Base-by-base conservation (phyloP, 2,329 filamentous ascomycete genomes). In the Pezicula carpinea region DNA sequence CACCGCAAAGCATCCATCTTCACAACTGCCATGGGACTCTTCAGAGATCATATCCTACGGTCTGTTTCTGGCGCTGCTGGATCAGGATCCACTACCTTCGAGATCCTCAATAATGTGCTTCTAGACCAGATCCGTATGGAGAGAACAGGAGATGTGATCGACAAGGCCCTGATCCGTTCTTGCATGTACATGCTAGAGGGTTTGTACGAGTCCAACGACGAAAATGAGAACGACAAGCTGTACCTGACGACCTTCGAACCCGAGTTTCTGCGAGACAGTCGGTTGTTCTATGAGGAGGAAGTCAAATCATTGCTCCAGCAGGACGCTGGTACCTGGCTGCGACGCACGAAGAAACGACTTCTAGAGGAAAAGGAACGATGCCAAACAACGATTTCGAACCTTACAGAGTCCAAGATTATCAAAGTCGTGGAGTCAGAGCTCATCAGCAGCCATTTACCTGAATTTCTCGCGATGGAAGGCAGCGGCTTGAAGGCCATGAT, bases 91-190 rank as follows among this genome's bases (percentile, higher is more conserved):
- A 67, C 69, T n/a, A 79, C 95, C 7, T 83, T 87, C 39, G 78
- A 85, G 46, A 80, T 96, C 6, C 72, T 97, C 21, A 88, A 87
- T 58, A 80, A 82, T 5, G 88, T 96, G 13, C 78, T 97, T 23
- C 76, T 97, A 3, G 91, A 96, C 53, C 88, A 96, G 68, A 87
- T 99, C 54, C 82, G 87, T 51, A 90, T 96, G 83, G 93, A 97
- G 66, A 78, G 93, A 22, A 83, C 90, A 49, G 93, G 92, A 22
- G 90, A 96, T 58, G 79, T 89, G 13, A 91, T 97, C 51, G 88
- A 97, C 65, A 83, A 87, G 56, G 79, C 81, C 31, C 74, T 96
- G 4, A 81, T 97, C 56, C 86, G 89, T 55, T 85, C 87, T 43
- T 92, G 89, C 63, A 79, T 89, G 3, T 83, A 87, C 57, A 96